phyloP scores from a whole-genome alignment of 1,139 yeast genomes.

The Scheffersomyces segobiensis region DNA sequence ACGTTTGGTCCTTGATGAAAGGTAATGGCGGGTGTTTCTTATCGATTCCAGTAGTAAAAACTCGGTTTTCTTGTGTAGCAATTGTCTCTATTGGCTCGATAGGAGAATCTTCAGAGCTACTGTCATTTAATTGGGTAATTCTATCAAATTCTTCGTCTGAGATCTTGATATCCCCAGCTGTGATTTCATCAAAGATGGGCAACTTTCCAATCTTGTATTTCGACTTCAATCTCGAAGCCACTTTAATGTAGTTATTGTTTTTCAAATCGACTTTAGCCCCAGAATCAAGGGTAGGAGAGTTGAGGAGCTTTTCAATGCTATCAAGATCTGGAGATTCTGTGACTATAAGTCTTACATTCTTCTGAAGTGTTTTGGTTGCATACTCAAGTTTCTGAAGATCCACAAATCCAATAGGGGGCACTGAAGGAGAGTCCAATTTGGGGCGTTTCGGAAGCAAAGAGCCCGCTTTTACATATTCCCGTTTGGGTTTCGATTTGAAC shows the following conservation, averaged over 20 bases:
- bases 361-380: slow-evolving; percentile 47
- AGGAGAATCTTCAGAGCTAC: not conserved
- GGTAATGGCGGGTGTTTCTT: slow-evolving; percentile 63
- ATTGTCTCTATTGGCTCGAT: slow-evolving; percentile 1
- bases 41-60: slow-evolving; percentile 11
- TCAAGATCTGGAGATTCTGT: slow-evolving; percentile 54
- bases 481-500: not conserved
- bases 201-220: slow-evolving; percentile 49
- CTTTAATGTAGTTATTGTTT: slow-evolving; percentile 52
- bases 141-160: slow-evolving; percentile 11
- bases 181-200: slow-evolving; percentile 48
- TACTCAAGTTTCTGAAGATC: slow-evolving; percentile 45
- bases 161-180: slow-evolving; percentile 20
- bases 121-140: slow-evolving; percentile 3
- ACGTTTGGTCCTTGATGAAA: slow-evolving; percentile 54
- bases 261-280: slow-evolving; percentile 49
- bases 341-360: slow-evolving; percentile 51
- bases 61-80: slow-evolving; percentile 3
- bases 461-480: not conserved
- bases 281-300: slow-evolving; percentile 27
- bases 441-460: slow-evolving; percentile 1
- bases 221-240: slow-evolving; percentile 62
- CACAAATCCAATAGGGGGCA: slow-evolving; percentile 29
- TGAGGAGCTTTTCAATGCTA: slow-evolving; percentile 35
- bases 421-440: not conserved